phyloP scores from a whole-genome alignment of 495 filamentous ascomycete genomes.

The Aspergillus mulundensis region DNA sequence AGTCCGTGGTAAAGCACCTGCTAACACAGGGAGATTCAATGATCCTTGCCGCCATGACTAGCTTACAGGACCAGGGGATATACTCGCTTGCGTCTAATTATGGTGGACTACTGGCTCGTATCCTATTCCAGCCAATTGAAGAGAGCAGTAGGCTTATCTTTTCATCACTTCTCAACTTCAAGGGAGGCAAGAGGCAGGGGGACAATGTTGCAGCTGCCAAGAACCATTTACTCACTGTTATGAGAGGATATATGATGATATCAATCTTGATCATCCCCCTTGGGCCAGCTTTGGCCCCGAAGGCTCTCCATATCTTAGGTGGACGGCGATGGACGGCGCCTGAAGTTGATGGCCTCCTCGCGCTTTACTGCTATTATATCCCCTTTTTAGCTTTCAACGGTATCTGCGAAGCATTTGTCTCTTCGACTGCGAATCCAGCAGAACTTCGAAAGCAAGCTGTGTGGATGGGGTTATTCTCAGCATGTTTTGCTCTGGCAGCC shows the following conservation, averaged over 20 bases:
- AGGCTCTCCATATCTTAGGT: constrained; percentile 66
- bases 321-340: constrained; percentile 66
- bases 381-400: constrained; percentile 91
- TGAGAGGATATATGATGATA: constrained; percentile 52
- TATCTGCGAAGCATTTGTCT: constrained; percentile 86
- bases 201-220: constrained; percentile 26
- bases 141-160: constrained; percentile 87
- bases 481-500: constrained; percentile 65
- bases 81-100: constrained; percentile 95
- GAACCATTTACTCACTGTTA: constrained; percentile 30
- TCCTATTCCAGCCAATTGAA: constrained; percentile 93
- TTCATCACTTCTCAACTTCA: constrained; percentile 55
- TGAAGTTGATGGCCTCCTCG: constrained; percentile 64
- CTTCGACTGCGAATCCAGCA: constrained; percentile 66
- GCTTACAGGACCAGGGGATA: constrained; percentile 77
- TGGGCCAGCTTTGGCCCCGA: constrained; percentile 68
- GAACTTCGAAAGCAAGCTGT: constrained; percentile 70
- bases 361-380: constrained; percentile 85
- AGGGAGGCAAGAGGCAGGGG: constrained; percentile 17
- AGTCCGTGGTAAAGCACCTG: constrained; percentile 83
- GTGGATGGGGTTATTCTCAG: constrained; percentile 78
- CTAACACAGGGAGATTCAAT: constrained; percentile 92
- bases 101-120: constrained; percentile 81
- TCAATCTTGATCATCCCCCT: constrained; percentile 61
- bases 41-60: constrained; percentile 71